phyloP scores from a whole-genome alignment of 495 filamentous ascomycete genomes.

The Daldinia loculata region DNA sequence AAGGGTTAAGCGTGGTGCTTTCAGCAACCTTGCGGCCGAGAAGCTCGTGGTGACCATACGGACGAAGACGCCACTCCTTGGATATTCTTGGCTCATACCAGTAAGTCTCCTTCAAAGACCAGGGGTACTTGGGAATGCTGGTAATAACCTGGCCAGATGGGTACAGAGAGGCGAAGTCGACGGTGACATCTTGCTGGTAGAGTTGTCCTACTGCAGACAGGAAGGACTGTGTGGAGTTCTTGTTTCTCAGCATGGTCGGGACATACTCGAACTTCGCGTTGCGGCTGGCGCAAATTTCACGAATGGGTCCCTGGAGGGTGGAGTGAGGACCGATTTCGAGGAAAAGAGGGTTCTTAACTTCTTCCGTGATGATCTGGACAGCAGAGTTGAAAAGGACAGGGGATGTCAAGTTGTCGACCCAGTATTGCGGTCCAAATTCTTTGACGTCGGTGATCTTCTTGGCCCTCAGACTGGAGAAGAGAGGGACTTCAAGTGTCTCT shows the following conservation, averaged over 20 bases:
- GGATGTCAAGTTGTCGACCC: background rate
- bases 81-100: slow-evolving; percentile 53
- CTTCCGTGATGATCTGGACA: background rate
- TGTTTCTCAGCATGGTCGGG: slow-evolving; percentile 43
- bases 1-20: slow-evolving; percentile 48
- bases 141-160: slow-evolving; percentile 19
- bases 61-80: slow-evolving; percentile 52
- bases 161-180: slow-evolving; percentile 49
- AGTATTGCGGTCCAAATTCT: background rate
- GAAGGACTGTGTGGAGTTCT: slow-evolving; percentile 41
- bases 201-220: slow-evolving; percentile 46
- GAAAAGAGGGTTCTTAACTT: slow-evolving; percentile 41
- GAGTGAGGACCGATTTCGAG: slow-evolving; percentile 67
- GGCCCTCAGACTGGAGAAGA: background rate
- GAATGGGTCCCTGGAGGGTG: slow-evolving; percentile 60
- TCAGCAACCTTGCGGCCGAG: slow-evolving; percentile 51
- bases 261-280: slow-evolving; percentile 41
- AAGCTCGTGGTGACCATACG: slow-evolving; percentile 53
- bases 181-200: slow-evolving; percentile 42
- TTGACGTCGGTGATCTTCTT: background rate
- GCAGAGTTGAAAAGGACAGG: slow-evolving; percentile 1
- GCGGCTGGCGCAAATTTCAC: slow-evolving; percentile 53
- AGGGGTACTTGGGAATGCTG: slow-evolving; percentile 49
- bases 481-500: background rate
- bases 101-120: slow-evolving; percentile 49